Base-by-base conservation (phyloP, 176 grass and related monocot genomes). In the Paspalum notatum region DNA sequence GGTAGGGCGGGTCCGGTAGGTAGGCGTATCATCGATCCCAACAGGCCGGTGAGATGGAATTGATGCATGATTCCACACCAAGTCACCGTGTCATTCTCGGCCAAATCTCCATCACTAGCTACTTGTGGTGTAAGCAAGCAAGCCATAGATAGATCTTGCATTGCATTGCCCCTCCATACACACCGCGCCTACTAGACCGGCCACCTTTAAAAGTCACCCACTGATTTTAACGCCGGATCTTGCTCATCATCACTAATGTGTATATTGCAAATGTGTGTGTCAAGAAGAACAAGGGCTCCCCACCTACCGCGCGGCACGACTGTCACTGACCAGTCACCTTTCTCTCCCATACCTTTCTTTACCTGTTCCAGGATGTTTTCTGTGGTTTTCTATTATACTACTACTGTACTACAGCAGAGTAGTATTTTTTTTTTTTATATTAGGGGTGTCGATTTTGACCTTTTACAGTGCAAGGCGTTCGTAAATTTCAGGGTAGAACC, bases 191-290 rank as follows among this genome's bases (percentile, higher is more conserved):
- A 32, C 32, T 41, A 51, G 83, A 78, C 75, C 7, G 21, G 44
- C 66, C 84, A 86, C 83, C 76, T 16, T 46, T 67, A 50, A 80
- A 80, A 51, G 22, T 15, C 27, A n/a, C 20, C 50, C 4, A 5
- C 58, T 81, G 84, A 81, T 66, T 55, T 59, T 40, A 75, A 81
- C 77, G 6, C 59, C 43, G 38, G 51, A 81, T 75, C 84, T 80
- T 27, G 20, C 55, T 41, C 32, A 65, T 78, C 75, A 60, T 5
- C 26, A 43, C 42, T 43, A 27, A 12, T 61, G 11, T 61, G 11
- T 61, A 43, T 4, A 32, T 32, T 32, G 32, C 32, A 32, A n/a
- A n/a, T n/a, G 32, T 10, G 20, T 10, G 62, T 43, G 5, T 61
- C 58, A 61, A 27, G 20, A 48, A 21, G 27, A 77, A 75, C 24